Base-by-base conservation (phyloP, 1,284 basidiomycete genomes). In the Phlebopus sp. region DNA sequence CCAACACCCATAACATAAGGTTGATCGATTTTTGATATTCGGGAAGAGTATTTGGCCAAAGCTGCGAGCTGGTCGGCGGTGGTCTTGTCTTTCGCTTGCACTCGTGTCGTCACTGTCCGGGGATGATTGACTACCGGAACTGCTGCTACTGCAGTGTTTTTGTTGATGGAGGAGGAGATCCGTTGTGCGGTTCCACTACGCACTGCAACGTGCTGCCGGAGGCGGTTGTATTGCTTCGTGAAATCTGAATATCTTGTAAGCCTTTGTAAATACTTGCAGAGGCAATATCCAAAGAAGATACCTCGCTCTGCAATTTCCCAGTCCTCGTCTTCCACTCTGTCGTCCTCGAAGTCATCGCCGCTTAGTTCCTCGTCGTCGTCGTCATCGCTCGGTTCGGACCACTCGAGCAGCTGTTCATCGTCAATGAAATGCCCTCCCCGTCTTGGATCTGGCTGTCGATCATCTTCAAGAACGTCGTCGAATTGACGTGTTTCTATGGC, bases 161-260 rank as follows among this genome's bases (percentile, higher is more conserved):
- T 65, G 48, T 80, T 73, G 35, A 74, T 69, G 2, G 80, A 69
- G 11, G 81, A 82, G 13, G 73, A 59, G 9, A 73, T 63, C 11
- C 83, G 81, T 42, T 81, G 74, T 1, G 79, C 83, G 47, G 74
- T 78, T 5, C 87, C 86, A 14, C 81, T 80, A 30, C 82, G 81
- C 5, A 91, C 79, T 21, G 85, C 85, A 49, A 86, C 78, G 62
- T 94, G 89, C 64, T 96, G 93, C 44, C 86, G 76, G 30, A 96
- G 75, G 30, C 94, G 86, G 68, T 97, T 97, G 71, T 91, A 97
- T 61, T 96, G 92, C 69, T 97, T 97, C 27, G 94, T 97, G 58
- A 97, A 95, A 71, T 97, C 94, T 96, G 42, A 21, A 39, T 9
- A 39, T 47, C 31, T 37, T 41, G 27, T 11, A 11, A 29, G 27